phyloP scores from a whole-genome alignment of 768 basidiomycete species.

The Terana coerulea region DNA sequence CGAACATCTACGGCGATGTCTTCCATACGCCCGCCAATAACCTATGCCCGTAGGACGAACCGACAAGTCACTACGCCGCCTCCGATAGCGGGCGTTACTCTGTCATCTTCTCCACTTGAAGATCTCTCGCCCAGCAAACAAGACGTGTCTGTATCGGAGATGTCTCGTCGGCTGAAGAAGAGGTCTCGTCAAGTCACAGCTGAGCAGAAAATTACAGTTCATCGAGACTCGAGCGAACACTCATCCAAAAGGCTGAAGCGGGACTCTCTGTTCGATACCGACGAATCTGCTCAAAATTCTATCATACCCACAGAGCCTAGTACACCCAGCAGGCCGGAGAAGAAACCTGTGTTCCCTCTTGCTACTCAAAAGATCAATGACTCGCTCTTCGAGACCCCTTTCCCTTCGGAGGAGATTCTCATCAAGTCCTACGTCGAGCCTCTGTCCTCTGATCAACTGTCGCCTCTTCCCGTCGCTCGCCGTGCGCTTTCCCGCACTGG shows the following conservation, averaged over 20 bases:
- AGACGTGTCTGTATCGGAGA: slow-evolving; percentile 36
- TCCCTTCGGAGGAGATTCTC: slow-evolving; percentile 13
- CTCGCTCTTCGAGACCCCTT: slow-evolving; percentile 11
- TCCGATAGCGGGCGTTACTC: too few species aligned
- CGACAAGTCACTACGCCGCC: too few species aligned
- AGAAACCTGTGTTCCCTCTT: slow-evolving; percentile 5
- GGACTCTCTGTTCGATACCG: slow-evolving; percentile 12
- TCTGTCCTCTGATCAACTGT: slow-evolving; percentile 32
- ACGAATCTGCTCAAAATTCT: neutral
- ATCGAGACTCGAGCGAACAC: slow-evolving; percentile 16
- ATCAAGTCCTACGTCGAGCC: slow-evolving; percentile 17
- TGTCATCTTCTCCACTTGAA: slow-evolving; percentile 26
- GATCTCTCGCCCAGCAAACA: slow-evolving; percentile 21
- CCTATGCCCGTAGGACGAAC: slow-evolving; percentile 21
- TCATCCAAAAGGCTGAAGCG: slow-evolving; percentile 33
- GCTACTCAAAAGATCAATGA: slow-evolving; percentile 8
- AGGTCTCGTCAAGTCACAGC: slow-evolving; percentile 37
- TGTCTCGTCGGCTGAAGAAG: slow-evolving; percentile 45
- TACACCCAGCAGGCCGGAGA: slow-evolving; percentile 1
- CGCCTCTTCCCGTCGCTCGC: slow-evolving; percentile 38
- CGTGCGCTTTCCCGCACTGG: slow-evolving; percentile 35
- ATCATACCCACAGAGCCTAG: slow-evolving; percentile 1
- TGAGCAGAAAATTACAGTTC: slow-evolving; percentile 2
- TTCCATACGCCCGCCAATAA: slow-evolving; percentile 15
- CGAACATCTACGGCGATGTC: neutral